phyloP scores from a whole-genome alignment of 345 rosid species.

The Lumnitzera littorea region DNA sequence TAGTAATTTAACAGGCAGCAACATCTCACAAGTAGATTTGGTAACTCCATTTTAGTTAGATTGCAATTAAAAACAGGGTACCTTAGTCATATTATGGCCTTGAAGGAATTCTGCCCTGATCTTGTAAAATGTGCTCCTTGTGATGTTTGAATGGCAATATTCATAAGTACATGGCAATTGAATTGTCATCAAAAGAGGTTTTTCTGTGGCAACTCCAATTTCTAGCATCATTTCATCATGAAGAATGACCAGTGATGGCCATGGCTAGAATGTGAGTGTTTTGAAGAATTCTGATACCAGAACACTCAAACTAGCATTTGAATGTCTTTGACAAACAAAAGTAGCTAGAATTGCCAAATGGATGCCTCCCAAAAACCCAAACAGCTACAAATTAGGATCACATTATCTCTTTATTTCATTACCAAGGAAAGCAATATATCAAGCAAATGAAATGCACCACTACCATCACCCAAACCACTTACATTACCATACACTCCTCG shows the following conservation, averaged over 20 bases:
- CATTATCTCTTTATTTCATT: not conserved
- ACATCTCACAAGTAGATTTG: not conserved
- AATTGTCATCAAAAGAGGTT: constrained; percentile 41
- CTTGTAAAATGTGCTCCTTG: constrained; percentile 47
- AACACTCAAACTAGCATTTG: constrained; percentile 31
- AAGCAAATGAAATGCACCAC: no score
- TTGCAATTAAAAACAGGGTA: not conserved
- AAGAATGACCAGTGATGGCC: constrained; percentile 49
- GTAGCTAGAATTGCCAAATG: constrained; percentile 53
- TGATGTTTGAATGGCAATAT: constrained; percentile 46
- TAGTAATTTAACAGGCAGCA: not conserved
- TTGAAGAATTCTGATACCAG: constrained; percentile 35
- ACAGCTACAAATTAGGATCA: constrained; percentile 23
- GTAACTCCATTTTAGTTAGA: not conserved
- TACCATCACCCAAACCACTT: constrained; percentile 13
- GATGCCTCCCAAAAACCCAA: constrained; percentile 59
- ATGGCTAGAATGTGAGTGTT: constrained; percentile 45
- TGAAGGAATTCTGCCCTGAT: constrained; percentile 49
- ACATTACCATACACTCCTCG: constrained; percentile 58
- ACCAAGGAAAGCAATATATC: not conserved
- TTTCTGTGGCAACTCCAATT: constrained; percentile 20
- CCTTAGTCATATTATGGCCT: constrained; percentile 42
- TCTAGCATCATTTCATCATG: constrained; percentile 21
- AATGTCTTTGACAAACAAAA: constrained; percentile 37
- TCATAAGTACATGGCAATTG: constrained; percentile 36